Evolutionary conservation across 768 basidiomycete genomes (phyloP).

Genomic region (Naganishia vishniacii): DNA sequence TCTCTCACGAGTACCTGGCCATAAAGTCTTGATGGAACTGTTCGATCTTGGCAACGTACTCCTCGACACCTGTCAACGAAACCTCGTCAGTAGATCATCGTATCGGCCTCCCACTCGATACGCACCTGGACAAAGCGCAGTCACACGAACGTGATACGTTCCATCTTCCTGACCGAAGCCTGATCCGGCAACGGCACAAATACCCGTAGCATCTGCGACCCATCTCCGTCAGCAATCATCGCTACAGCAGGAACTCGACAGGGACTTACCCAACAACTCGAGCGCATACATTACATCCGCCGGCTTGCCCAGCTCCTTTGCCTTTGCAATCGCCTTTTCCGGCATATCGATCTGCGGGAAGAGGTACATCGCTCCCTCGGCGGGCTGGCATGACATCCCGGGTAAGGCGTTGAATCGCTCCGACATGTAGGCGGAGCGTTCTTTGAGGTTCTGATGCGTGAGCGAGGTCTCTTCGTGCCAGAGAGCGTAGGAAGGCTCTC

Average conservation of each 20-base stretch:
- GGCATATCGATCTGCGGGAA: slow-evolving; percentile 78
- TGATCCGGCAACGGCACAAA: slow-evolving; percentile 86
- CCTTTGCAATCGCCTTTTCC: slow-evolving; percentile 65
- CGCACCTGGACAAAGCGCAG: slow-evolving; percentile 71
- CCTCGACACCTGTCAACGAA: slow-evolving; percentile 62
- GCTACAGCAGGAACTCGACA: not conserved
- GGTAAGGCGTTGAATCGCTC: slow-evolving; percentile 70
- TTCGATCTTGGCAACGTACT: slow-evolving; percentile 80
- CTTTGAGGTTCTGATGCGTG: slow-evolving; percentile 60
- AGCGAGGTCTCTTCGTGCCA: slow-evolving; percentile 78
- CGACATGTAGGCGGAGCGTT: slow-evolving; percentile 56
- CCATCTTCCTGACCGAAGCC: slow-evolving; percentile 92
- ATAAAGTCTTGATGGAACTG: slow-evolving; percentile 63
- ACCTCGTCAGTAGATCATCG: not conserved
- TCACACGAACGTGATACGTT: slow-evolving; percentile 84
- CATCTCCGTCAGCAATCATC: not conserved
- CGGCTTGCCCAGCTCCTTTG: slow-evolving; percentile 64
- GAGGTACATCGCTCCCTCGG: slow-evolving; percentile 82
- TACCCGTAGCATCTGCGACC: slow-evolving; percentile 52
- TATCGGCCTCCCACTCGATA: not conserved
- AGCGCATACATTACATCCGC: slow-evolving; percentile 88
- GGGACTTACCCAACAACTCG: slow-evolving; percentile 63
- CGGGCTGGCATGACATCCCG: slow-evolving; percentile 68
- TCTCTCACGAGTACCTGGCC: slow-evolving; percentile 50
- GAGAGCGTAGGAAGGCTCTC: slow-evolving; percentile 66